Conservation (phyloP, 495 filamentous ascomycete species). For the Aspergillus homomorphus region DNA sequence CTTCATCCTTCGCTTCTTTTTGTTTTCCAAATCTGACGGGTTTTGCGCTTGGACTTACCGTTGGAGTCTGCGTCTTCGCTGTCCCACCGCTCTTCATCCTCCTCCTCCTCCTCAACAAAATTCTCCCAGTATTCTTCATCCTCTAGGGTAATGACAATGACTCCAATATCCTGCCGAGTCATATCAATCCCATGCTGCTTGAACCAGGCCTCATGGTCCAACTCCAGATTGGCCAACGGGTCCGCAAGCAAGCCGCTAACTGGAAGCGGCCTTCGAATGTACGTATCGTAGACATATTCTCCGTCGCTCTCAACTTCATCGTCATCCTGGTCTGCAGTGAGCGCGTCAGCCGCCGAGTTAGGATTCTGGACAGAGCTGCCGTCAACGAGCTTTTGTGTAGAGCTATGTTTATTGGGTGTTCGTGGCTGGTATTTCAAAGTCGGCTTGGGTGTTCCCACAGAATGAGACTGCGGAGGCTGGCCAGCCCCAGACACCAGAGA, state of each 20-base stretch:
- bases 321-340: slow-evolving; percentile 15
- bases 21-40: not conserved
- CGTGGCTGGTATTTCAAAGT: slow-evolving; percentile 40
- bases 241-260: slow-evolving; percentile 30
- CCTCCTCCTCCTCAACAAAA: slow-evolving; percentile 51
- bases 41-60: slow-evolving; percentile 34
- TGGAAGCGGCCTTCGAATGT: slow-evolving; percentile 48
- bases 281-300: slow-evolving; percentile 65
- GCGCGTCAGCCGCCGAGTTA: slow-evolving; percentile 3
- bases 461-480: not conserved
- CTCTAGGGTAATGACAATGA: slow-evolving; percentile 57
- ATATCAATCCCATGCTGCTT: slow-evolving; percentile 31
- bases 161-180: slow-evolving; percentile 45
- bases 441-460: slow-evolving; percentile 23
- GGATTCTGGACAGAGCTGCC: slow-evolving; percentile 8
- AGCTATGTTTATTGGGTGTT: slow-evolving; percentile 31
- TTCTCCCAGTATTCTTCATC: slow-evolving; percentile 57
- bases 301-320: slow-evolving; percentile 43
- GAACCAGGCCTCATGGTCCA: slow-evolving; percentile 29
- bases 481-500: not conserved
- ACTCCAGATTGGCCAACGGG: slow-evolving; percentile 30
- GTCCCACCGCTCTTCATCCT: slow-evolving; percentile 51
- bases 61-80: slow-evolving; percentile 63
- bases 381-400: slow-evolving; percentile 12
- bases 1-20: not conserved